Conservation (phyloP, 495 filamentous ascomycete species). For the Paragyromitra xinjiangensis region DNA sequence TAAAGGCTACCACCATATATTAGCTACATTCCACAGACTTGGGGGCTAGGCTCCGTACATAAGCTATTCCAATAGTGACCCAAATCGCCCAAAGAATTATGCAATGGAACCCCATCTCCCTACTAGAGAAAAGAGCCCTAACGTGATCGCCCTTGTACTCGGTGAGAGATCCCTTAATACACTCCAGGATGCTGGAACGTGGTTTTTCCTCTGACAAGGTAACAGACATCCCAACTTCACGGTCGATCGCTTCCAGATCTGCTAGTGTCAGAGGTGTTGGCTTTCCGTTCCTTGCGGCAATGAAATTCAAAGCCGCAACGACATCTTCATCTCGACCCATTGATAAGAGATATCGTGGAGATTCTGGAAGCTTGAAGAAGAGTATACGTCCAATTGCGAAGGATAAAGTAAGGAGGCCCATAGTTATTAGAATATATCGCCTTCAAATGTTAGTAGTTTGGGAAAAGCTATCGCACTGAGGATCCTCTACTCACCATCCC, state of each 20-base stretch:
- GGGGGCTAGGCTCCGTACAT: conserved; percentile 39
- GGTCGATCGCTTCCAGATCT: conserved; percentile 15
- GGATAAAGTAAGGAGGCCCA: conserved; percentile 67
- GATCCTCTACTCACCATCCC: conserved; percentile 67
- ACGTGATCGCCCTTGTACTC: conserved; percentile 55
- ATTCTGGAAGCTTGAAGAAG: conserved; percentile 80
- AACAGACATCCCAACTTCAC: not conserved
- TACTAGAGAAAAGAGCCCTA: conserved; percentile 70
- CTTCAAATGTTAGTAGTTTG: not conserved
- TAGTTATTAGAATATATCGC: conserved; percentile 73
- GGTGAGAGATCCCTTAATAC: not conserved
- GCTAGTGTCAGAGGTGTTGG: not conserved
- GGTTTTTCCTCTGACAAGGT: not conserved
- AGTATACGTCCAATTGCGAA: conserved; percentile 57
- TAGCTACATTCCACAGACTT: not conserved
- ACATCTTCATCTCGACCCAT: conserved; percentile 61
- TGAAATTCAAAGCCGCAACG: not conserved
- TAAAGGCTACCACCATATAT: conserved; percentile 9
- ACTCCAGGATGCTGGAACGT: not conserved
- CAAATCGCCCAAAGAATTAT: conserved; percentile 73
- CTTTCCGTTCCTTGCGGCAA: conserved; percentile 67
- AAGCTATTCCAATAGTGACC: conserved; percentile 54
- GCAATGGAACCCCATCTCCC: conserved; percentile 70
- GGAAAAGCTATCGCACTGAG: not conserved
- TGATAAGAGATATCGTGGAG: conserved; percentile 79